These are phyloP conservation scores for Nicotiana rustica DNA, from an alignment of 305 asterid genomes.

Conservation along the genomic window DNA sequence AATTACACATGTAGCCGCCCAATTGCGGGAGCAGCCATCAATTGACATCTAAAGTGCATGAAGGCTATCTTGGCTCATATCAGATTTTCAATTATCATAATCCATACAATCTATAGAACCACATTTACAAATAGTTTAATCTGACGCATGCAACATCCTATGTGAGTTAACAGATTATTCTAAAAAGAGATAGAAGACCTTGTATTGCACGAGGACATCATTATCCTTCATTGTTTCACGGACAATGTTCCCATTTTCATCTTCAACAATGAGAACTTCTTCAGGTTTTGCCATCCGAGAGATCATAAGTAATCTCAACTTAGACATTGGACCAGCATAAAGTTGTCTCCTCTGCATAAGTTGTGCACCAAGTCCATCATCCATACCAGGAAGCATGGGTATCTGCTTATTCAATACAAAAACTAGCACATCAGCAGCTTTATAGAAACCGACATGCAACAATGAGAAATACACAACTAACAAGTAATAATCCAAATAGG, in stretches of 20 bases:
- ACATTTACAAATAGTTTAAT: too few species aligned
- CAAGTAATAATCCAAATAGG: not conserved
- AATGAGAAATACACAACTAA: too few species aligned
- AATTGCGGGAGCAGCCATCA: too few species aligned
- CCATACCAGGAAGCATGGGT: constrained; percentile 68
- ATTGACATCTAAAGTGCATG: too few species aligned
- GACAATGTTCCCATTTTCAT: constrained; percentile 99
- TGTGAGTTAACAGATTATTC: not conserved
- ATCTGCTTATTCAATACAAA: constrained; percentile 55
- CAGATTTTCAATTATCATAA: not conserved
- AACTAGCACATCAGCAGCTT: constrained; percentile 30
- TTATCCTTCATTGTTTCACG: constrained; percentile 99
- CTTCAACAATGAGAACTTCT: constrained; percentile 97
- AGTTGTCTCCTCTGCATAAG: constrained; percentile 86
- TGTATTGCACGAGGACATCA: constrained; percentile 96
- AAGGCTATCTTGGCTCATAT: not conserved
- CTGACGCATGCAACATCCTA: too few species aligned
- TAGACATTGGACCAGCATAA: constrained; percentile 90
- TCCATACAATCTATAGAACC: too few species aligned
- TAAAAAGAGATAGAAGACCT: constrained; percentile 53
- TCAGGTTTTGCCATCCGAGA: constrained; percentile 99
- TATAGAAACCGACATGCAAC: too few species aligned
- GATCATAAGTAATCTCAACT: constrained; percentile 90
- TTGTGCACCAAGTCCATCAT: constrained; percentile 86
- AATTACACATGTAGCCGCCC: too few species aligned